These are phyloP conservation scores for Astrocystis sublimbata DNA, from an alignment of 495 filamentous ascomycete genomes.

Conservation along the genomic window DNA sequence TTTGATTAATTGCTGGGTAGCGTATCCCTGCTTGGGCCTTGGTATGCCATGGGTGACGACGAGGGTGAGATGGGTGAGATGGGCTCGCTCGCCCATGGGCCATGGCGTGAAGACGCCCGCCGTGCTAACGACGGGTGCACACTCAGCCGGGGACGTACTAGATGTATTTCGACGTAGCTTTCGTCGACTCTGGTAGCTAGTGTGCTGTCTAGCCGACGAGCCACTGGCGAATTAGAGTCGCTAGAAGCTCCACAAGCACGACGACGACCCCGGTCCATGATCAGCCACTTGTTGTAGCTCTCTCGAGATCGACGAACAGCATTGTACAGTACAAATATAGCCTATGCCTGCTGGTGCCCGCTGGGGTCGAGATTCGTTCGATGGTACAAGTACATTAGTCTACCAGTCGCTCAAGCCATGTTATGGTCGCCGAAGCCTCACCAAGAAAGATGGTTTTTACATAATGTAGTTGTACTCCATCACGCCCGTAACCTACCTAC, in stretches of 20 bases:
- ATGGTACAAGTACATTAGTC: background rate
- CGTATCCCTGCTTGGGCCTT: background rate
- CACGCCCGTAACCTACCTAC: too few species aligned
- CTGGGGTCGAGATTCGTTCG: background rate
- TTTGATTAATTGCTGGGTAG: slow-evolving; percentile 1
- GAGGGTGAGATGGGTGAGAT: too few species aligned
- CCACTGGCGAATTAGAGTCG: background rate
- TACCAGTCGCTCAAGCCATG: background rate
- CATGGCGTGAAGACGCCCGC: slow-evolving; percentile 7
- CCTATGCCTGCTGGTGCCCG: background rate
- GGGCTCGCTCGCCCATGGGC: too few species aligned
- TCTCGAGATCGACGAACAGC: slow-evolving; percentile 9
- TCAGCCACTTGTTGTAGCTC: slow-evolving; percentile 9
- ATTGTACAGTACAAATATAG: background rate
- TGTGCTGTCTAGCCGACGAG: background rate
- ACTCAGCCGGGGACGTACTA: background rate
- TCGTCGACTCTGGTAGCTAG: background rate
- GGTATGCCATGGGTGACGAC: background rate
- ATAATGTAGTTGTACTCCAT: background rate
- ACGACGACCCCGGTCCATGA: slow-evolving; percentile 10
- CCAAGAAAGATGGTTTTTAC: background rate
- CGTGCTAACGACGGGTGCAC: slow-evolving; percentile 1
- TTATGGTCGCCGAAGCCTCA: background rate
- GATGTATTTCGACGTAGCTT: background rate
- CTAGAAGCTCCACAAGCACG: slow-evolving; percentile 5